Evolutionary conservation across 352 stramenopile genomes (phyloP), one percentile per base, ranked within the genome.

Genomic region (Phytophthora pinifolia): DNA sequence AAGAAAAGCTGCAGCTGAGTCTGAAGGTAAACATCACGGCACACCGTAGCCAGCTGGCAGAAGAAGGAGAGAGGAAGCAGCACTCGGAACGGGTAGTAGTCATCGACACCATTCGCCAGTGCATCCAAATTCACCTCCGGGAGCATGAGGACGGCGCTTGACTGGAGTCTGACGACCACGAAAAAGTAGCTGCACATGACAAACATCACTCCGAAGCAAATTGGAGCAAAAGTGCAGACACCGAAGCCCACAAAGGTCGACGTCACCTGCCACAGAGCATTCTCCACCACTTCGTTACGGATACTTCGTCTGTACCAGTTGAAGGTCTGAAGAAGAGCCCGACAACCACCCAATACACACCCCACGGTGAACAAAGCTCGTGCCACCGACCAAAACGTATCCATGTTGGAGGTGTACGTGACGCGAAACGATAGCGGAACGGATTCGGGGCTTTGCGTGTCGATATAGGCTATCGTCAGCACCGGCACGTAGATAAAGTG

Each of bases 161-260:
- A 80, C 61, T 98, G 91, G 10, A 97, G 57, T 65, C 98, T 97
- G 76, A 98, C 98, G 60, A 98, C 96, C n/a, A 97, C 46, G 36
- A 98, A 85, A 41, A 88, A 94, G 67, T 98, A 98, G 35, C 57
- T 59, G 41, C 72, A 89, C 34, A 97, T 61, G 7, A 84, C 39
- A 30, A 97, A 85, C 17, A 94, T 65, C 34, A 97, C 79, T 7
- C 38, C 10, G 39, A 86, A 86, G 25, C 52, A 70, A 31, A 68
- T 67, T 27, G 57, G 59, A 7, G 75, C 81, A 41, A 73, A 62
- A 46, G 74, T 81, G 9, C 67, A 72, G 18, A 72, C 53, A n/a
- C 63, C 33, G 20, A 64, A 80, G 6, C 53, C 72, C 30, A 69
- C 29, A 34, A 89, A 27, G 32, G 70, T 65, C 9, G 59, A 64